Conservation (phyloP, 2,329 filamentous ascomycete species). For the Madurella mycetomatis region DNA sequence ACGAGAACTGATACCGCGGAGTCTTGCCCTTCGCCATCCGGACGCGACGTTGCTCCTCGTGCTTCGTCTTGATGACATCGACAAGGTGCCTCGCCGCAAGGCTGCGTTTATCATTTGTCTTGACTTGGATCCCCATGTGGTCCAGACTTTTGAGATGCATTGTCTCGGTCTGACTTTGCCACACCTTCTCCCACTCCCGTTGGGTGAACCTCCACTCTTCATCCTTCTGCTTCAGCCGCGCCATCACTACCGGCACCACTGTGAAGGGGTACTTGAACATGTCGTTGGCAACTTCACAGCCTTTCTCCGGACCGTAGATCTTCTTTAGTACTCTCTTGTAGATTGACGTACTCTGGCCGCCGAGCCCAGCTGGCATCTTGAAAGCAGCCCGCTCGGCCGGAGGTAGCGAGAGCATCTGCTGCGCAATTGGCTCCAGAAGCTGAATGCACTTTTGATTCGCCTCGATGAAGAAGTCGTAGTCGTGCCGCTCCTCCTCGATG, state of each 20-base stretch:
- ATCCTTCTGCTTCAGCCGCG: slow-evolving; percentile 88
- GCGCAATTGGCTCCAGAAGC: slow-evolving; percentile 87
- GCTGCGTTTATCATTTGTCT: slow-evolving; percentile 83
- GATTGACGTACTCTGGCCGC: slow-evolving; percentile 91
- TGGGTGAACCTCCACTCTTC: slow-evolving; percentile 97
- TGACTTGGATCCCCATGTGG: slow-evolving; percentile 89
- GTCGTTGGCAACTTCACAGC: slow-evolving; percentile 78
- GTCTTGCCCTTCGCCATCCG: slow-evolving; percentile 58
- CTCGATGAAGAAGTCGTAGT: slow-evolving; percentile 98
- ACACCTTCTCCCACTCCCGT: slow-evolving; percentile 98
- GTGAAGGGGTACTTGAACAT: slow-evolving; percentile 80
- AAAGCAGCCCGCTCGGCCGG: slow-evolving; percentile 69
- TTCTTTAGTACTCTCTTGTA: slow-evolving; percentile 98
- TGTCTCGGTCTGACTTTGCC: slow-evolving; percentile 90
- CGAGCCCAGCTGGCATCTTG: slow-evolving; percentile 75
- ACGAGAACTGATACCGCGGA: slow-evolving; percentile 69
- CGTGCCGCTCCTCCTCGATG: slow-evolving; percentile 96
- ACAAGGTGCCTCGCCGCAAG: slow-evolving; percentile 87
- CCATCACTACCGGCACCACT: slow-evolving; percentile 83
- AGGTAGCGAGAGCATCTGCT: slow-evolving; percentile 78
- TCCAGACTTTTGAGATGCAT: slow-evolving; percentile 96
- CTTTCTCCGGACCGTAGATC: slow-evolving; percentile 82
- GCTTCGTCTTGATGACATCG: slow-evolving; percentile 84
- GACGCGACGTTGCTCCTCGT: slow-evolving; percentile 80
- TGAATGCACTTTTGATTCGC: slow-evolving; percentile 93